Evolutionary conservation across 2,329 filamentous ascomycete genomes (phyloP).

Genomic region (Hymenoscyphus linearis): DNA sequence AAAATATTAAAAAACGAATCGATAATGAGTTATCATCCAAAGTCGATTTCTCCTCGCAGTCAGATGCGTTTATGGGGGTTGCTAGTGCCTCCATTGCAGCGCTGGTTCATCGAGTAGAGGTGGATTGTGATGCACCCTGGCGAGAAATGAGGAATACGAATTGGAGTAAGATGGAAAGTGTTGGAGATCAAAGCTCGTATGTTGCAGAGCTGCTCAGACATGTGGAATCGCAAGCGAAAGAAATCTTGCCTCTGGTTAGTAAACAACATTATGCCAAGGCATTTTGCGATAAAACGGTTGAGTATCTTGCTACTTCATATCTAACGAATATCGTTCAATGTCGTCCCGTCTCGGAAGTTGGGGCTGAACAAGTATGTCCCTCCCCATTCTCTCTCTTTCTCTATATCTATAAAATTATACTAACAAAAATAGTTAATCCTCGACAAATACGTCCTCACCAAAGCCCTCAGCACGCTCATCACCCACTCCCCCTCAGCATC

Average conservation of each 20-base stretch:
- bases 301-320: slow-evolving; percentile 74
- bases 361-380: slow-evolving; percentile 72
- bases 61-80: slow-evolving; percentile 92
- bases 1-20: slow-evolving; percentile 87
- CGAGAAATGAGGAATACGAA: slow-evolving; percentile 95
- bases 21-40: slow-evolving; percentile 69
- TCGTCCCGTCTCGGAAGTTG: slow-evolving; percentile 85
- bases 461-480: slow-evolving; percentile 68
- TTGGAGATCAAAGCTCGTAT: slow-evolving; percentile 90
- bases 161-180: slow-evolving; percentile 89
- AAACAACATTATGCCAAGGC: slow-evolving; percentile 93
- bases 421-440: slow-evolving; percentile 68
- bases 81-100: slow-evolving; percentile 81
- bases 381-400: too few relatives aligned
- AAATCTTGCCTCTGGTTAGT: slow-evolving; percentile 71
- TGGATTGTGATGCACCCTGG: slow-evolving; percentile 81
- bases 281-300: slow-evolving; percentile 94
- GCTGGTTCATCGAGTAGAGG: slow-evolving; percentile 77
- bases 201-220: slow-evolving; percentile 74
- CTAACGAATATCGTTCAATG: slow-evolving; percentile 82
- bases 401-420: slow-evolving; percentile 22
- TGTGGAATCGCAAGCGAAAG: slow-evolving; percentile 65
- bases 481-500: slow-evolving; percentile 41
- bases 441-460: slow-evolving; percentile 86
- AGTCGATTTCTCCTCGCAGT: slow-evolving; percentile 87